Percentiles rank a stretch among this genome's conserved stretches.
Evolutionary conservation across 768 basidiomycete species (phyloP).

Genomic region (Xerocomellus amylosporus): DNA sequence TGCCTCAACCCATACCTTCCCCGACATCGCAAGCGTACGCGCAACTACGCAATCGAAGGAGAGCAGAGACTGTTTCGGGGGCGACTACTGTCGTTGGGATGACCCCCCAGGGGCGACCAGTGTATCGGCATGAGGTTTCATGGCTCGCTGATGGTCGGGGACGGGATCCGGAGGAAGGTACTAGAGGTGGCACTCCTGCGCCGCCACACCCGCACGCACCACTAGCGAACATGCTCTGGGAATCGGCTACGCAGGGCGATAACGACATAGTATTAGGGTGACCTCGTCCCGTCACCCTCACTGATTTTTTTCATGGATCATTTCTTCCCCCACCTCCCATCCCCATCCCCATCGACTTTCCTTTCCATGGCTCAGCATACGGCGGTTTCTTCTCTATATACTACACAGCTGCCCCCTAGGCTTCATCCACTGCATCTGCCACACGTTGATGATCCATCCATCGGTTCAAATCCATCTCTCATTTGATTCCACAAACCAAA

Average conservation of each 20-base stretch:
- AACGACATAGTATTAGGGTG: conserved; percentile 33
- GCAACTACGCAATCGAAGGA: conserved; percentile 29
- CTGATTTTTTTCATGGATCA: conserved; percentile 1
- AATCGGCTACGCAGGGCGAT: conserved; percentile 26
- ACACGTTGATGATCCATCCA: conserved; percentile 3
- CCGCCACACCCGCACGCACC: conserved; percentile 21
- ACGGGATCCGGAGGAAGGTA: conserved; percentile 20
- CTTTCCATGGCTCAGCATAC: background rate
- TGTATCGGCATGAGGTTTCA: conserved; percentile 29
- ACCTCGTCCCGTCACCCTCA: conserved; percentile 3
- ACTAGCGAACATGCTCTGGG: conserved; percentile 30
- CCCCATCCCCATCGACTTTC: background rate
- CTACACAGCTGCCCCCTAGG: background rate
- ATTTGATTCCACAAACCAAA: conserved; percentile 2
- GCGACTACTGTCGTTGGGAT: conserved; percentile 26
- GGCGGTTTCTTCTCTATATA: conserved; percentile 1
- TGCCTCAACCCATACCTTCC: conserved; percentile 22
- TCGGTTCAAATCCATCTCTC: background rate
- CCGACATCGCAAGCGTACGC: conserved; percentile 16
- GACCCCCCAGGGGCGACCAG: conserved; percentile 28
- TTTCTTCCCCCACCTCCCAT: background rate
- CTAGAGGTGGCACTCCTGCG: conserved; percentile 15
- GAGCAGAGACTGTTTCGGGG: conserved; percentile 35
- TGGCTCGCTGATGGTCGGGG: conserved; percentile 25
- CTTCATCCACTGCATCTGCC: conserved; percentile 6